Conservation (phyloP, 208 protist species). For the Naegleria lovaniensis region DNA sequence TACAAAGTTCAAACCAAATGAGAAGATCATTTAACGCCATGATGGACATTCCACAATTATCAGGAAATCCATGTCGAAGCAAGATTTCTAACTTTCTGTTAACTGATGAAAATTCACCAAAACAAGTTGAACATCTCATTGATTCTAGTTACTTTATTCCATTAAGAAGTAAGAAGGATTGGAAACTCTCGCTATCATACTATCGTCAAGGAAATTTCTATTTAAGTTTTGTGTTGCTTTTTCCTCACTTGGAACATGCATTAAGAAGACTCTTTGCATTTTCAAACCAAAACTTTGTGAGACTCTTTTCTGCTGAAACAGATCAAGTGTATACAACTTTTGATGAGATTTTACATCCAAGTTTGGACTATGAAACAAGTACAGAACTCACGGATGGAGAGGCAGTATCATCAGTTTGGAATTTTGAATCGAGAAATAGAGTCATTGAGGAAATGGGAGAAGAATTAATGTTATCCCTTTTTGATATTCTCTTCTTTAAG, state of each 20-base stretch:
- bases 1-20: neutral
- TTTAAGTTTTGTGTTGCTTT: neutral
- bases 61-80: neutral
- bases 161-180: neutral
- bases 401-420: neutral
- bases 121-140: neutral
- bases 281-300: neutral
- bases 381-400: neutral
- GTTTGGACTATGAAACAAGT: neutral
- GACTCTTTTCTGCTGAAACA: neutral
- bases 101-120: neutral
- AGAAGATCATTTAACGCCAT: neutral
- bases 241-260: neutral
- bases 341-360: constrained; percentile 12
- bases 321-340: constrained; percentile 21
- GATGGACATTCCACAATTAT: neutral
- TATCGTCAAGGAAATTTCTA: neutral
- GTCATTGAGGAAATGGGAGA: constrained; percentile 4
- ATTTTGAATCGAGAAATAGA: neutral
- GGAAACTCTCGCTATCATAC: neutral
- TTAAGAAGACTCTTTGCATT: neutral
- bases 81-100: neutral
- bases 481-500: constrained; percentile 23
- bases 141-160: neutral
- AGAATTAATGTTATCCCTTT: neutral